Conservation (phyloP, 2,329 filamentous ascomycete genomes). For the Raffaelea arxii region DNA sequence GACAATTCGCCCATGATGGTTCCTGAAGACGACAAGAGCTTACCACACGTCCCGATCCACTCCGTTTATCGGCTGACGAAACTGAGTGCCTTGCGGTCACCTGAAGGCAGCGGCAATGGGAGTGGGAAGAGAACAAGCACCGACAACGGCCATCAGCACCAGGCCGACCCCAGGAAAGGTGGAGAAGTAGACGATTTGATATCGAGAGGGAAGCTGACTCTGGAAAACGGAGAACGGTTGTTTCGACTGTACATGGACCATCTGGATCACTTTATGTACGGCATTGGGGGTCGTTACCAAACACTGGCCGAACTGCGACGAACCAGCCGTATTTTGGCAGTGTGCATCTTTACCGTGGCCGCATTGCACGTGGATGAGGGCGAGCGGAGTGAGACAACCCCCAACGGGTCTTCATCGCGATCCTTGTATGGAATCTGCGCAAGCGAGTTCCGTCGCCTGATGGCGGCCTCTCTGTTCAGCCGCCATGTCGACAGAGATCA, state of each 20-base stretch:
- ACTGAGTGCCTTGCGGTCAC: slow-evolving; percentile 14
- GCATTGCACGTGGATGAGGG: slow-evolving; percentile 32
- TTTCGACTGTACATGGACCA: slow-evolving; percentile 40
- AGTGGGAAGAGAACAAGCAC: background rate
- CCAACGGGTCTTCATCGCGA: slow-evolving; percentile 28
- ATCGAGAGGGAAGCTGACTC: slow-evolving; percentile 28
- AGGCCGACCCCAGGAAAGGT: background rate
- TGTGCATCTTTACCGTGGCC: slow-evolving; percentile 46
- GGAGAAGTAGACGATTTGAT: slow-evolving; percentile 21
- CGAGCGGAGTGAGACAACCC: slow-evolving; percentile 25
- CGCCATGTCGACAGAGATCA: slow-evolving; percentile 33
- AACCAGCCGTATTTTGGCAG: slow-evolving; percentile 43
- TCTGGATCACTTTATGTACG: slow-evolving; percentile 40
- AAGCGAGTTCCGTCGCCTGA: slow-evolving; percentile 42
- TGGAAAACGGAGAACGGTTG: slow-evolving; percentile 39
- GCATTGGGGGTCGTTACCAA: slow-evolving; percentile 38
- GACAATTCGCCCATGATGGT: slow-evolving; percentile 17
- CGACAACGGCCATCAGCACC: background rate
- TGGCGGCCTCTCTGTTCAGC: slow-evolving; percentile 27
- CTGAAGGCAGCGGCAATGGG: background rate
- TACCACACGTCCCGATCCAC: slow-evolving; percentile 28
- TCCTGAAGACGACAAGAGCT: slow-evolving; percentile 21
- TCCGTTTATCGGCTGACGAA: slow-evolving; percentile 28
- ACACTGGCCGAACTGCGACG: slow-evolving; percentile 42
- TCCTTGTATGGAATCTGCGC: slow-evolving; percentile 40